Evolutionary conservation across 2,329 filamentous ascomycete species (phyloP).

Genomic region (Aureobasidium sp.): DNA sequence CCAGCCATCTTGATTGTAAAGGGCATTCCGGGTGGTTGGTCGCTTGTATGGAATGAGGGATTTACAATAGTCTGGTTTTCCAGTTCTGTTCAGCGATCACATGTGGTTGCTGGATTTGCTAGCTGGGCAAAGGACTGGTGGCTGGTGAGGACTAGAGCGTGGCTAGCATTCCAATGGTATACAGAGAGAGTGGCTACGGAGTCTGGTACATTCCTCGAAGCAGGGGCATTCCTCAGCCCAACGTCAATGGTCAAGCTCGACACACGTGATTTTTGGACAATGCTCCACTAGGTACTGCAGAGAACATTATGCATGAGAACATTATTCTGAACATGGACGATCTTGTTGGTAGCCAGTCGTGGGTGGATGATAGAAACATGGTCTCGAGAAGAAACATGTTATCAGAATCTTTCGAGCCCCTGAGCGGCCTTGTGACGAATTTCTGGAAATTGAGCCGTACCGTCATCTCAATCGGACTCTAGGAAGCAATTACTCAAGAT

Average conservation of each 20-base stretch:
- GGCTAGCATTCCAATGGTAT: slow-evolving; percentile 5
- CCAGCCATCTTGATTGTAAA: slow-evolving; percentile 1
- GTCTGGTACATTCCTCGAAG: neutral
- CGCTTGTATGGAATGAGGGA: slow-evolving; percentile 10
- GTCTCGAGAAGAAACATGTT: neutral
- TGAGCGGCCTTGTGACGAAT: neutral
- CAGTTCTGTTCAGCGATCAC: neutral
- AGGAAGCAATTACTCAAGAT: no score
- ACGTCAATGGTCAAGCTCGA: neutral
- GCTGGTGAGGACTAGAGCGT: neutral
- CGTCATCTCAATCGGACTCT: no score
- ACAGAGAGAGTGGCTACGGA: neutral
- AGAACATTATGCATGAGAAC: neutral
- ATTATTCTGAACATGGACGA: neutral
- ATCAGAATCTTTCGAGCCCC: neutral
- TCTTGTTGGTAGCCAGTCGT: no score
- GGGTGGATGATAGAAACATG: neutral
- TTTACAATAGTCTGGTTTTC: slow-evolving; percentile 11
- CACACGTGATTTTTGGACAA: neutral
- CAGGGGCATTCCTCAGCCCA: neutral
- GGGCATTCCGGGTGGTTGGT: slow-evolving; percentile 9
- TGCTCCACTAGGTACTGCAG: neutral
- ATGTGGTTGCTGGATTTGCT: neutral
- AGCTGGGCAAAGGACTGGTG: neutral
- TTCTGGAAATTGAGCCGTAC: no score